Base-by-base conservation (phyloP, 345 rosid genomes). In the Raphanus raphanistrum region DNA sequence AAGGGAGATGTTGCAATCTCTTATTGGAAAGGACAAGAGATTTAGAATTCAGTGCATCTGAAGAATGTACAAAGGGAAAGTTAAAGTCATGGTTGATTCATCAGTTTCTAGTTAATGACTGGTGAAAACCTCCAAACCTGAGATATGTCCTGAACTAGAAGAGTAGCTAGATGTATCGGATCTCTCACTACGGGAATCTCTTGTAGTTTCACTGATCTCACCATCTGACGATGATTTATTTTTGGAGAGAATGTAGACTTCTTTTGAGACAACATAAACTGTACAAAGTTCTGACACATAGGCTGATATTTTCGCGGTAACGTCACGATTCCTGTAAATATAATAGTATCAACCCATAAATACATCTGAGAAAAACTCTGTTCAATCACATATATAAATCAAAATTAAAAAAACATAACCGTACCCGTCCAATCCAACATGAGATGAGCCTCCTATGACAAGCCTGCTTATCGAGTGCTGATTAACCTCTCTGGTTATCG, bases 381-480 rank as follows among this genome's bases (percentile, higher is more conserved):
- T 48, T 48, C 55, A 41, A 16, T 63, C 33, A 63, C 33, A 70
- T 72, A 26, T 10, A 41, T 10, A 41, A 11, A 31, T 45, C 0
- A 10, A 66, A 28, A 11, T 2, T 1, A 7, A 35, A 3, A 4
- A 60, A 25, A 21, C 11, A 10, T 32, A 6, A 66, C 26, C 32
- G 0, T 67, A 78, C 81, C 26, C 13, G 4, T 84, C 29, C 68
- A 89, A 89, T 38, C 81, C 77, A 78, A 82, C 72, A 32, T 68
- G 54, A 76, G 97, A 78, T 59, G 93, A 78, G 65, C 89, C 88
- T 76, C 98, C 98, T 35, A 94, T 85, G 71, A 94, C 90, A 66
- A 94, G 98, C 79, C 79, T 92, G 38, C 28, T 82, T 70, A 94
- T 87, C 27, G 8, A 65, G 70, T 74, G 61, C 79, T 74, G 78